Base-by-base conservation (phyloP, 352 stramenopile genomes). In the Thalassiosira hispida region DNA sequence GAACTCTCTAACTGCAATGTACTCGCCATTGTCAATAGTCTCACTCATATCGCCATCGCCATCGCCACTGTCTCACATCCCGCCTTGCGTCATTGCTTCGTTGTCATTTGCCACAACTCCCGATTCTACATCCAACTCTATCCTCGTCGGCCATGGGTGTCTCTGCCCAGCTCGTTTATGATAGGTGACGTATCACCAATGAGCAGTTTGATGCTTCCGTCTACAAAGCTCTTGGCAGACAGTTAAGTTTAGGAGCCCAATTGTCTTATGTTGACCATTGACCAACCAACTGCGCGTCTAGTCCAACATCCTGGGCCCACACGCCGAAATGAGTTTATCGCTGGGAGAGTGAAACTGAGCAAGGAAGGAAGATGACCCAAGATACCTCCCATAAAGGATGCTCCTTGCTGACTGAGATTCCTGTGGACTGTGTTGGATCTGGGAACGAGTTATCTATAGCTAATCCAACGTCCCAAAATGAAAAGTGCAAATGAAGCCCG, bases 221-320 rank as follows among this genome's bases (percentile, higher is more conserved):
- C n/a, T n/a, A n/a, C n/a, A n/a, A n/a, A n/a, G n/a, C n/a, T n/a
- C n/a, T n/a, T n/a, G n/a, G n/a, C n/a, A n/a, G n/a, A n/a, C n/a
- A n/a, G n/a, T n/a, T n/a, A n/a, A n/a, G n/a, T n/a, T n/a, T n/a
- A n/a, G 29, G 76, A 51, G 67, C 69, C 63, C 92, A 86, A 62
- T 94, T 94, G 67, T 94, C 84, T 71, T 94, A 86, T 12, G 85
- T 38, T 38, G 31, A 79, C 88, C 88, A 94, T 38, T 38, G 31
- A 79, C 88, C 88, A 94, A 40, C 68, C 70, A 18, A 91, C 73
- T 29, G 29, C 23, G 65, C 60, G 69, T 47, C 88, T 84, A 38
- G 88, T 94, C 88, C 86, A 94, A 56, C 88, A 94, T 33, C 88
- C 88, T 25, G 68, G 61, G 29, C 88, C 88, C 29, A 92, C 66